phyloP scores from a whole-genome alignment of 2,329 filamentous ascomycete genomes.

The Neospermospora avenae region DNA sequence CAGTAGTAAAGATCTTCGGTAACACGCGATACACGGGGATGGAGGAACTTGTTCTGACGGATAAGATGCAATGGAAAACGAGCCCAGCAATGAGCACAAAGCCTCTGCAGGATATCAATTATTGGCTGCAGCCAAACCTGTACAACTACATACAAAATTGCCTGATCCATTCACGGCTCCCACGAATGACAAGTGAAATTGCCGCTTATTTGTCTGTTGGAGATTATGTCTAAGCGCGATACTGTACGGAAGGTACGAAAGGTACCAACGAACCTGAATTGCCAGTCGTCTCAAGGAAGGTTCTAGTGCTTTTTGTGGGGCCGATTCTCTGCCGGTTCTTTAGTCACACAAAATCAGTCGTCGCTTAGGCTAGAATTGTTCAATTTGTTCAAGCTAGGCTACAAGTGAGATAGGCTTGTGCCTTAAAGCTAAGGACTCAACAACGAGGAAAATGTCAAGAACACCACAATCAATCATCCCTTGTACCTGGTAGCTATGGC shows the following conservation, averaged over 20 bases:
- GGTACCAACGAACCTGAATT: background rate
- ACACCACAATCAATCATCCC: background rate
- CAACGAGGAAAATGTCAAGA: background rate
- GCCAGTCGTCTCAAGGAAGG: background rate
- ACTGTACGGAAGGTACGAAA: no score
- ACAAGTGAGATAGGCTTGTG: background rate
- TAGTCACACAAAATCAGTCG: background rate
- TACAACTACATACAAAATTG: no score
- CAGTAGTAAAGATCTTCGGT: background rate
- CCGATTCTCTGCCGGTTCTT: background rate
- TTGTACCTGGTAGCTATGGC: constrained; percentile 2
- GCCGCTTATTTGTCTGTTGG: no score
- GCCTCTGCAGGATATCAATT: no score
- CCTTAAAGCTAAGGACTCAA: constrained; percentile 5
- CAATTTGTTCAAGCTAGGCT: constrained; percentile 3
- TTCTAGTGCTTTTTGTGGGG: background rate
- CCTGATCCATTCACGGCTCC: no score
- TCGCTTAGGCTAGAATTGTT: background rate
- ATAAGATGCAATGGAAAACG: no score
- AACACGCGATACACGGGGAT: background rate
- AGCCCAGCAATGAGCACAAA: no score
- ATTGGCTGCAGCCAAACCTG: no score
- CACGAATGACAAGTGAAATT: no score
- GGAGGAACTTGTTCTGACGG: background rate
- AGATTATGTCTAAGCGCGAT: background rate